Conservation (phyloP, 345 rosid genomes). For the Boechera stricta region DNA sequence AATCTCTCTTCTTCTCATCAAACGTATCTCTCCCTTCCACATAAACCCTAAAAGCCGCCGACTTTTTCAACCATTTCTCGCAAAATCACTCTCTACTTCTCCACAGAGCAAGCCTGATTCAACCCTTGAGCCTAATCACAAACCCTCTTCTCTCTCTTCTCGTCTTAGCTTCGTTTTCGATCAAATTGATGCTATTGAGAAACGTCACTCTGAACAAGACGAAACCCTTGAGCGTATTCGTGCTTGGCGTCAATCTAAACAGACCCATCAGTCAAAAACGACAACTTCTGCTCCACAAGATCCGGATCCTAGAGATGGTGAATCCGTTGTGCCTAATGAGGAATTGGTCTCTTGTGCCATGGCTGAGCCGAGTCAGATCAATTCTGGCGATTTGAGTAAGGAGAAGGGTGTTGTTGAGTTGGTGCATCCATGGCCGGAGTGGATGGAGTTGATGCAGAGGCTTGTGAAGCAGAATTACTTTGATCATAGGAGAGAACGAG, state of each 20-base stretch:
- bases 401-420: conserved; percentile 56
- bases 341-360: not conserved
- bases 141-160: conserved; percentile 80
- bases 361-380: conserved; percentile 12
- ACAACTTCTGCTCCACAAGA: conserved; percentile 8
- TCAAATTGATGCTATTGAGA: conserved; percentile 84
- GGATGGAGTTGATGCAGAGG: conserved; percentile 93
- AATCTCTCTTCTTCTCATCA: conserved; percentile 58
- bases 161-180: conserved; percentile 93
- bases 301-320: conserved; percentile 2
- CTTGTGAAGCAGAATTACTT: conserved; percentile 89
- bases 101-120: conserved; percentile 34
- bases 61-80: conserved; percentile 35
- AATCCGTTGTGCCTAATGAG: not conserved
- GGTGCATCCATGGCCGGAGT: conserved; percentile 99
- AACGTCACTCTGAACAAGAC: conserved; percentile 64
- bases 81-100: conserved; percentile 44
- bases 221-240: conserved; percentile 87
- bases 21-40: conserved; percentile 47
- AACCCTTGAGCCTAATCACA: conserved; percentile 42
- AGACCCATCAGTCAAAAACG: conserved; percentile 25
- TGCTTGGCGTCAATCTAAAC: conserved; percentile 85
- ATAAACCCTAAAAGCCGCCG: conserved; percentile 38
- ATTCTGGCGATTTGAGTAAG: not conserved
- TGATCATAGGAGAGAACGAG: conserved; percentile 71